These are phyloP conservation scores for Pythium coloratum DNA, from an alignment of 352 stramenopile species.

Conservation along the genomic window DNA sequence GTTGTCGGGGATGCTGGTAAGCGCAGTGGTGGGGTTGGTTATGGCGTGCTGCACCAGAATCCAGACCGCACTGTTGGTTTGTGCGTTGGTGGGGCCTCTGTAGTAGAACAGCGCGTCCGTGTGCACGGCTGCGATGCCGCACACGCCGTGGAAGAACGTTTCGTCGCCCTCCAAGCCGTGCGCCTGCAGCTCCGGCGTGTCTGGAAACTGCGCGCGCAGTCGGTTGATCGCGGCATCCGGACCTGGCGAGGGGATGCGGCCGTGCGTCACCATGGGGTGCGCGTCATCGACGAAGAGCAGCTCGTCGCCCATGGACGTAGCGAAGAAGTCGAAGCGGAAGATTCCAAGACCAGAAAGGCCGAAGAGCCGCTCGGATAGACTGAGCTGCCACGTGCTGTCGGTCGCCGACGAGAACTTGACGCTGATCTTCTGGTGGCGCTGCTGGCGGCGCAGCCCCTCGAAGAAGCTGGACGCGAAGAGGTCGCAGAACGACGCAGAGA, in stretches of 20 bases:
- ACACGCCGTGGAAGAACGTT: constrained; percentile 19
- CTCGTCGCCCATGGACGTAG: constrained; percentile 14
- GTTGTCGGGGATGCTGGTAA: constrained; percentile 7
- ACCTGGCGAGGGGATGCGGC: constrained; percentile 5
- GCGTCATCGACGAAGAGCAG: constrained; percentile 21
- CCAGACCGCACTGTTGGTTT: constrained; percentile 19
- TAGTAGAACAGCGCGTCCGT: constrained; percentile 30
- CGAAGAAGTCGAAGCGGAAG: constrained; percentile 26
- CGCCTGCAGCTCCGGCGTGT: constrained; percentile 17
- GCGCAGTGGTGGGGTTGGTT: not conserved
- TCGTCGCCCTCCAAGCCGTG: constrained; percentile 16
- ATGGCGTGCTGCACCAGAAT: constrained; percentile 13
- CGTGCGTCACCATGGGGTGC: constrained; percentile 23
- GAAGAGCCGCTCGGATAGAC: constrained; percentile 19
- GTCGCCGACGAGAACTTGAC: constrained; percentile 4
- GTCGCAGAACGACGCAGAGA: constrained; percentile 17
- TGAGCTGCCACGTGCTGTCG: constrained; percentile 22
- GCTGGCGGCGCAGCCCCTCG: constrained; percentile 25
- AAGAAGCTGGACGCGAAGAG: constrained; percentile 22
- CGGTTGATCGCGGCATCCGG: constrained; percentile 12
- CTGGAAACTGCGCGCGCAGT: constrained; percentile 12
- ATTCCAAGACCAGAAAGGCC: constrained; percentile 20
- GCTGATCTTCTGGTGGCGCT: constrained; percentile 22
- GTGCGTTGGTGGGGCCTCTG: constrained; percentile 20
- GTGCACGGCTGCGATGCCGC: constrained; percentile 19